Base-by-base conservation (phyloP, 2,329 filamentous ascomycete species). In the Nemania sp. region DNA sequence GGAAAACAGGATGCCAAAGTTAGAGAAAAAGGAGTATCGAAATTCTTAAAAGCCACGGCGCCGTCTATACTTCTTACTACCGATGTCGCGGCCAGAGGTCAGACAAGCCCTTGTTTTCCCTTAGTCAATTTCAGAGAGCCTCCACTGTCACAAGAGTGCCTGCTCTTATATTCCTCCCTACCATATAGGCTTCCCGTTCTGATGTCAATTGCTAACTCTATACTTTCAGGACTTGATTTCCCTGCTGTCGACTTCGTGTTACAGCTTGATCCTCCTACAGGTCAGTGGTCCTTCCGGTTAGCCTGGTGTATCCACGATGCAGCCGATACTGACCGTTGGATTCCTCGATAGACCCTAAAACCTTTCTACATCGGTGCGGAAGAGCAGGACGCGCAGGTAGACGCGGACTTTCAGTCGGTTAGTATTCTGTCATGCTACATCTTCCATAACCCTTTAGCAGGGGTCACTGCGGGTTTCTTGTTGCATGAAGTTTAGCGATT, bases 321-420 rank as follows among this genome's bases (percentile, higher is more conserved):
- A 22, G 26, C 14, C 1, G 28, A 15, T 39, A 48, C 37, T 48
- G 2, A 56, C 23, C 39, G 6, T 9, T 41, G 11, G 9, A 23
- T 31, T 30, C 17, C 43, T n/a, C 8, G 34, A 41, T 34, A 59
- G 92, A 97, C 64, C 90, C 92, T 0, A 97, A 97, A 70, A 91
- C 89, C 9, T 97, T 97, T 66, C 90, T 99, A 56, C 94, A 99
- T 72, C 87, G 94, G 5, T 89, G 94, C 23, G 94, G 94, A 1
- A 82, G 94, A 60, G 91, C 94, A 1, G 94, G 94, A 0, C 82
- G 94, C 19, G 96, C 96, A 68, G 92, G 92, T 0, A 81, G 93
- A 57, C 86, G 87, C 57, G 94, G 94, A 0, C 75, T 97, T 17
- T 91, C 91, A 12, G 83, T 97, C 1, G 55, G 58, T 60, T 26